These are phyloP conservation scores for Isabelozyma pseudorhagii DNA, from an alignment of 805 yeast species.

Conservation along the genomic window DNA sequence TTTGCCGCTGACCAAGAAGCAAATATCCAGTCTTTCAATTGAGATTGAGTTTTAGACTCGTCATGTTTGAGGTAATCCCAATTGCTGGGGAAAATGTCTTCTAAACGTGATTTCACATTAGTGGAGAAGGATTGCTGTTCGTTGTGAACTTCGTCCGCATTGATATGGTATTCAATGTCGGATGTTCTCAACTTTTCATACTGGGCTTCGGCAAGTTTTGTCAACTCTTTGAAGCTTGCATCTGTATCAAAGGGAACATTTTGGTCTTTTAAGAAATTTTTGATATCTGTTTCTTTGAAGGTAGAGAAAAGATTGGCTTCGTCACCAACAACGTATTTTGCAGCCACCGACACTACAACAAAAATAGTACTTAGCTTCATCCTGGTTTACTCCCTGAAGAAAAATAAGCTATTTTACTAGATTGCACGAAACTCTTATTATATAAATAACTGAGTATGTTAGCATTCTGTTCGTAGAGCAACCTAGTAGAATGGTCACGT, in stretches of 20 bases:
- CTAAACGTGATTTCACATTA: slow-evolving; percentile 10
- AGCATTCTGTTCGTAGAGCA: not conserved
- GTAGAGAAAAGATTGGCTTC: slow-evolving; percentile 1
- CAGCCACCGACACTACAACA: not conserved
- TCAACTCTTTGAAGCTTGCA: slow-evolving; percentile 17
- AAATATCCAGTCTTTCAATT: slow-evolving; percentile 44
- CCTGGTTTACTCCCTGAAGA: not conserved
- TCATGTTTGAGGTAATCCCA: slow-evolving; percentile 11
- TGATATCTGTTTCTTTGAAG: slow-evolving; percentile 19
- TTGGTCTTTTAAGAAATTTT: slow-evolving; percentile 26
- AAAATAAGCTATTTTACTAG: not conserved
- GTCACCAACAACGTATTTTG: slow-evolving; percentile 2
- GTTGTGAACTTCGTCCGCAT: slow-evolving; percentile 5
- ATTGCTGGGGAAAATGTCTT: slow-evolving; percentile 11
- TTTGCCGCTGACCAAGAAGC: slow-evolving; percentile 40
- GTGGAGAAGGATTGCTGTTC: slow-evolving; percentile 14
- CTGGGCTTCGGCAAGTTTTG: slow-evolving; percentile 21
- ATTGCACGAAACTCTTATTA: not conserved
- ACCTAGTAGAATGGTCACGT: not conserved
- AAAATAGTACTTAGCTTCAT: not conserved
- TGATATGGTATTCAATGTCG: not conserved
- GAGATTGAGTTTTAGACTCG: not conserved
- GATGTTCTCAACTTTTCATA: slow-evolving; percentile 14
- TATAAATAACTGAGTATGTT: too few species aligned
- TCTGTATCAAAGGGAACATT: slow-evolving; percentile 17